A percentile compares a stretch with the other conserved stretches of the same genome.
Conservation (phyloP, 2,329 filamentous ascomycete species). For the Lasiodiplodia theobromae region DNA sequence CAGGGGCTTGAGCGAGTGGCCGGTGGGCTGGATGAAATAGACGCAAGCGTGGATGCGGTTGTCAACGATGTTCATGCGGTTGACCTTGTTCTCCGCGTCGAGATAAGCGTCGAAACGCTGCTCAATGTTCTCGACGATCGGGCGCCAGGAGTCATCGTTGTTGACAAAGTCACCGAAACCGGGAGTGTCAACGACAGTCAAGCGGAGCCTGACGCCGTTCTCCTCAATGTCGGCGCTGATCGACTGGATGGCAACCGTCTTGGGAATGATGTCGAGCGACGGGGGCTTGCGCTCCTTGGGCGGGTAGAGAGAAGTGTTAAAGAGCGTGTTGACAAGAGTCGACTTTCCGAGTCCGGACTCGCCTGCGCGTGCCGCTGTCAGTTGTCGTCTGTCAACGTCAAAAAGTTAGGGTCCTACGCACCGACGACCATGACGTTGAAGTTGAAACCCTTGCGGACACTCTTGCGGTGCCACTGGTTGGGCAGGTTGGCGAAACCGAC, state of each 20-base stretch:
- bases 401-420: constrained; percentile 51
- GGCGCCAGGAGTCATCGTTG: constrained; percentile 99
- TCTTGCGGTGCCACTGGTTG: constrained; percentile 99
- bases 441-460: constrained; percentile 99
- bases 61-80: constrained; percentile 99
- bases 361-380: constrained; percentile 62
- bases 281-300: constrained; percentile 98
- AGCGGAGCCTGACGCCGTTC: constrained; percentile 92
- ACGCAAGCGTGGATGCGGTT: constrained; percentile 99
- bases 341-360: constrained; percentile 99
- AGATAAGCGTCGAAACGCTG: constrained; percentile 98
- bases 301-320: constrained; percentile 99
- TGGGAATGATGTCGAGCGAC: constrained; percentile 96
- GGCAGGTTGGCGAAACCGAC: constrained; percentile 98
- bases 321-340: constrained; percentile 97
- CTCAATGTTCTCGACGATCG: constrained; percentile 99
- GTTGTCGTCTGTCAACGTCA: not conserved
- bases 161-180: constrained; percentile 99
- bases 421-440: constrained; percentile 99
- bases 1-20: constrained; percentile 96
- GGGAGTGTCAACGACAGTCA: constrained; percentile 97
- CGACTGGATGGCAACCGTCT: constrained; percentile 67
- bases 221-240: constrained; percentile 81
- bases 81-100: constrained; percentile 99
- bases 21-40: constrained; percentile 99